Percentiles rank a stretch among this genome's conserved stretches.
Conservation (phyloP, 257 asterid genomes). For the Osmanthus fragrans region DNA sequence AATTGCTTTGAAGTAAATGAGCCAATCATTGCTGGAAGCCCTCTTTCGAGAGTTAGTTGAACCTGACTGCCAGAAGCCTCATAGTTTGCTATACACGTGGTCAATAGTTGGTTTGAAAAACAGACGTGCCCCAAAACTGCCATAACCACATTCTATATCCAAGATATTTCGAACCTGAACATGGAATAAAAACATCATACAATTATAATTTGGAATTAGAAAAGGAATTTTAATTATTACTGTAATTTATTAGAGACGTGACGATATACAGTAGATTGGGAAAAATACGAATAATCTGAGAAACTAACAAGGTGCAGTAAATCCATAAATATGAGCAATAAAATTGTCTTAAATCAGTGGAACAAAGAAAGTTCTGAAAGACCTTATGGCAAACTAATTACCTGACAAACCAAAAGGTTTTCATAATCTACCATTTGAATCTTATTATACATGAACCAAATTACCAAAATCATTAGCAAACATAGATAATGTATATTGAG, state of each 20-base stretch:
- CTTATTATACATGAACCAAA: slow-evolving; percentile 2
- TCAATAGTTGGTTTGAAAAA: slow-evolving; percentile 67
- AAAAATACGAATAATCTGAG: slow-evolving; percentile 5
- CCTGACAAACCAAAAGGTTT: background rate
- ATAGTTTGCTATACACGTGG: slow-evolving; percentile 90
- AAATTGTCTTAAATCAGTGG: background rate
- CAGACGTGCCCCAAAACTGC: slow-evolving; percentile 96
- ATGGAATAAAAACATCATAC: slow-evolving; percentile 18
- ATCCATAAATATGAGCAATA: background rate
- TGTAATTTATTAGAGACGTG: background rate
- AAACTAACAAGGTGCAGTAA: slow-evolving; percentile 4
- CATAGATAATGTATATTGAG: background rate
- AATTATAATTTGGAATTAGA: slow-evolving; percentile 5
- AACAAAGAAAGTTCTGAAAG: slow-evolving; percentile 3
- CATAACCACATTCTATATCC: slow-evolving; percentile 97
- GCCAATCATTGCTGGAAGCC: slow-evolving; percentile 97
- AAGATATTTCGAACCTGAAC: slow-evolving; percentile 81
- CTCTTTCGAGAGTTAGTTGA: slow-evolving; percentile 96
- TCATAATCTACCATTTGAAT: background rate
- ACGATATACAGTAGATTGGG: background rate
- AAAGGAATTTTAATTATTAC: slow-evolving; percentile 11
- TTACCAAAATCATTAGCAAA: slow-evolving; percentile 2
- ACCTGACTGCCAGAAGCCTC: slow-evolving; percentile 99
- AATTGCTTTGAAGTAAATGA: slow-evolving; percentile 86
- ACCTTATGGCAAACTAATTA: background rate